phyloP scores from a whole-genome alignment of 495 filamentous ascomycete genomes.

The Talaromyces borbonicus region DNA sequence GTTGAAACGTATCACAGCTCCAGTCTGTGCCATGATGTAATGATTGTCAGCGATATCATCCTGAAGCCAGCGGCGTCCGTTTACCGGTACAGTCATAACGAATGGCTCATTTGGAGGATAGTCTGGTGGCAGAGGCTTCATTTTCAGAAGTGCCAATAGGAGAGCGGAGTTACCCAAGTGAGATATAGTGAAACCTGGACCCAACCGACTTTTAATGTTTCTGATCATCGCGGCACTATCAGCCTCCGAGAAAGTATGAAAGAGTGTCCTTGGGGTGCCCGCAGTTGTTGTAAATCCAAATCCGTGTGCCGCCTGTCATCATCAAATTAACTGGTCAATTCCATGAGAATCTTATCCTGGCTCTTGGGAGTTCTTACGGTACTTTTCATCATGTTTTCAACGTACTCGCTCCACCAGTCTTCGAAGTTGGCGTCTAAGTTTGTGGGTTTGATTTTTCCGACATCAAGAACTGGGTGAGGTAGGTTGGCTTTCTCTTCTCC shows the following conservation, averaged over 20 bases:
- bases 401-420: not conserved
- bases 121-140: not conserved
- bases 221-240: slow-evolving; percentile 5
- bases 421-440: not conserved
- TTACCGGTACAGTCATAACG: not conserved
- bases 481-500: not conserved
- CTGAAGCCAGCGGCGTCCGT: slow-evolving; percentile 1
- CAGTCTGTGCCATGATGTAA: not conserved
- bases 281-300: no score
- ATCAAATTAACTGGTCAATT: not conserved
- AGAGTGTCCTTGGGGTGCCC: not conserved
- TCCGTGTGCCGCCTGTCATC: no score
- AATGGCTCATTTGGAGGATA: not conserved
- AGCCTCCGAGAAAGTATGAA: not conserved
- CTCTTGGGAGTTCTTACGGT: not conserved
- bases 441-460: not conserved
- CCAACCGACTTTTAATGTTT: not conserved
- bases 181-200: not conserved
- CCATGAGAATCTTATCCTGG: not conserved
- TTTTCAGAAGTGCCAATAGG: not conserved
- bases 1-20: not conserved
- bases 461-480: not conserved
- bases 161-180: slow-evolving; percentile 3
- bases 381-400: not conserved
- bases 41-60: not conserved